A percentile compares a stretch with the other conserved stretches of the same genome.
phyloP scores from a whole-genome alignment of 148 eudicot species.

The Vaccinium darrowii region DNA sequence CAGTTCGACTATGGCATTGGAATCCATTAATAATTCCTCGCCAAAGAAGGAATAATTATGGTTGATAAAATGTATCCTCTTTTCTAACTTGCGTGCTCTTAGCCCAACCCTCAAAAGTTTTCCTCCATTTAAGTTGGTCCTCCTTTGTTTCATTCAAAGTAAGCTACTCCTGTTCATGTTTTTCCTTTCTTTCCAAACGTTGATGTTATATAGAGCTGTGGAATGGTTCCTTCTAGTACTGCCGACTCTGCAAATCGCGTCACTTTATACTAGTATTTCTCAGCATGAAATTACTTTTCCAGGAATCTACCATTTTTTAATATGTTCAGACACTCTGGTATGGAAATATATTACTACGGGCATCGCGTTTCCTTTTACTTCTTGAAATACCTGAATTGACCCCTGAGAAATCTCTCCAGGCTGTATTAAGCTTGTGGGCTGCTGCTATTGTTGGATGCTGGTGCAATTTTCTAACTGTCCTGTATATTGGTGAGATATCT shows the following conservation, averaged over 20 bases:
- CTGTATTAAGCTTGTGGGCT: slow-evolving; percentile 50
- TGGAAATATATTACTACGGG: neutral
- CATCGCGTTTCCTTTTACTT: neutral
- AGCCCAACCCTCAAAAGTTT: neutral
- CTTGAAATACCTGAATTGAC: slow-evolving; percentile 9
- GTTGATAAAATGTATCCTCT: neutral
- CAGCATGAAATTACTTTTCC: slow-evolving; percentile 10
- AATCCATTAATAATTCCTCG: neutral
- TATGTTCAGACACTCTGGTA: neutral
- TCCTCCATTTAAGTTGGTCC: neutral
- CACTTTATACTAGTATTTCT: neutral
- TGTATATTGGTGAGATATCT: slow-evolving; percentile 64
- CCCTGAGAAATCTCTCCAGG: slow-evolving; percentile 31
- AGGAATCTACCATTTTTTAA: neutral
- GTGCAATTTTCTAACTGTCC: slow-evolving; percentile 82
- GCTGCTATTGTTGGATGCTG: slow-evolving; percentile 83
- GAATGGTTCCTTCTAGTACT: neutral
- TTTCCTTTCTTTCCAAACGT: neutral
- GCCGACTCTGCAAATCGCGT: neutral
- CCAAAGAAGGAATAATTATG: neutral
- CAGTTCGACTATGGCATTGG: neutral
- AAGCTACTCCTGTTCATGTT: no score
- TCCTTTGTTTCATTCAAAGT: neutral
- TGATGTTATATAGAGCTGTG: neutral
- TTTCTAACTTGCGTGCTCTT: neutral